These are phyloP conservation scores for Blastobotrys capitulatus DNA, from an alignment of 1,139 yeast species.

Conservation along the genomic window DNA sequence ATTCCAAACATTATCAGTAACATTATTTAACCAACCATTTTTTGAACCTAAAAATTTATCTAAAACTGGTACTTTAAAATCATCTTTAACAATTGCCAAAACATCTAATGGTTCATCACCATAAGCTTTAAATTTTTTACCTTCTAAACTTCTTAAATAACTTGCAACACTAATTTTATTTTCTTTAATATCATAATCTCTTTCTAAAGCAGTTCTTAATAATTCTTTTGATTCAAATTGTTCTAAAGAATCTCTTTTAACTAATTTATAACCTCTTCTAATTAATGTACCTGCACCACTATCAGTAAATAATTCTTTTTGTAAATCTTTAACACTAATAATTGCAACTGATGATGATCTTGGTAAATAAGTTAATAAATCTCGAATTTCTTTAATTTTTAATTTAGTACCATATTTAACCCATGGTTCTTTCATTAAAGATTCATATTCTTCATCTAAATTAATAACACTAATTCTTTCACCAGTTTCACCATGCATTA, in stretches of 20 bases:
- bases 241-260: conserved; percentile 56
- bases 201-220: conserved; percentile 66
- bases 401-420: conserved; percentile 97
- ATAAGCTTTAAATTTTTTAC: conserved; percentile 62
- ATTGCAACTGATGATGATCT: conserved; percentile 97
- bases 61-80: conserved; percentile 54
- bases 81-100: conserved; percentile 66
- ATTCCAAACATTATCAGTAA: conserved; percentile 88
- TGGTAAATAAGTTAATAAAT: conserved; percentile 86
- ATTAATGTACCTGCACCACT: conserved; percentile 99
- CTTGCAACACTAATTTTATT: conserved; percentile 76
- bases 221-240: conserved; percentile 73
- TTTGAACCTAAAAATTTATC: conserved; percentile 85
- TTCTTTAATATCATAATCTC: conserved; percentile 68
- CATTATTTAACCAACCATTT: conserved; percentile 96
- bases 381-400: conserved; percentile 94
- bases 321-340: conserved; percentile 89
- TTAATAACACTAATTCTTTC: conserved; percentile 87
- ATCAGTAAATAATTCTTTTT: conserved; percentile 95
- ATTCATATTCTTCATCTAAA: conserved; percentile 93
- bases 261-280: conserved; percentile 90
- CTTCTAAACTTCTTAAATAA: conserved; percentile 68
- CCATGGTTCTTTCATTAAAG: conserved; percentile 89
- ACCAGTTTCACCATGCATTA: conserved; percentile 85
- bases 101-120: conserved; percentile 97